Percentiles rank a stretch among this genome's conserved stretches.
phyloP scores from a whole-genome alignment of 495 filamentous ascomycete genomes.

The Podospora didyma region DNA sequence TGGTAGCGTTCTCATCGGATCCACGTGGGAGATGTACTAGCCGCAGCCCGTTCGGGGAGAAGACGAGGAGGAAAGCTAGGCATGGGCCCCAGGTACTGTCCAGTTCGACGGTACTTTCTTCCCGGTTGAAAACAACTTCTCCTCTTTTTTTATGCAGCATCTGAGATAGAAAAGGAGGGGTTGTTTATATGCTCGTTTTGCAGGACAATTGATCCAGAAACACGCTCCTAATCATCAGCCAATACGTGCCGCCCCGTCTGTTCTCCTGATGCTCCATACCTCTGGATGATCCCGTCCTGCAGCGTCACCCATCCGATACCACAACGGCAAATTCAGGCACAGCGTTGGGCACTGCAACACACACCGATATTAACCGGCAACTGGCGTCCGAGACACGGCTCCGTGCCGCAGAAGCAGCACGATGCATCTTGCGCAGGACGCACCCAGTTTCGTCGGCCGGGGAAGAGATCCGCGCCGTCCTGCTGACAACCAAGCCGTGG shows the following conservation, averaged over 20 bases:
- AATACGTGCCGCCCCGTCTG: background rate
- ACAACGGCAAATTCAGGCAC: conserved; percentile 1
- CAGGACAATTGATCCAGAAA: no score
- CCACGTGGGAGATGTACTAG: background rate
- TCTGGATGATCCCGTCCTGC: conserved; percentile 2
- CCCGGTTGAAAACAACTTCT: no score
- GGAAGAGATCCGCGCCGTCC: background rate
- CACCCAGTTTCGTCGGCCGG: background rate
- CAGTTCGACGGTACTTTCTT: no score
- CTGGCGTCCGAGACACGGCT: background rate
- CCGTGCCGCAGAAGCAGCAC: background rate
- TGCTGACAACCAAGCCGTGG: background rate
- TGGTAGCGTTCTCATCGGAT: background rate
- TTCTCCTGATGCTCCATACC: background rate
- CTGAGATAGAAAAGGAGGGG: no score
- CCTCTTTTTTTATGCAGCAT: no score
- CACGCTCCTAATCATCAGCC: background rate
- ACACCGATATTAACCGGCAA: background rate
- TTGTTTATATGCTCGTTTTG: no score
- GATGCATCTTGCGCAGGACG: conserved; percentile 17
- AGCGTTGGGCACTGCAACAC: no score
- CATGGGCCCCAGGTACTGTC: no score
- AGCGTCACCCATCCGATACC: conserved; percentile 4
- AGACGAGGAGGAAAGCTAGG: background rate
- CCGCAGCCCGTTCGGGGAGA: no score